Percentiles rank a stretch among this genome's conserved stretches.
Evolutionary conservation across 306 rosid species (phyloP).

Genomic region (Sicyos baderoa): DNA sequence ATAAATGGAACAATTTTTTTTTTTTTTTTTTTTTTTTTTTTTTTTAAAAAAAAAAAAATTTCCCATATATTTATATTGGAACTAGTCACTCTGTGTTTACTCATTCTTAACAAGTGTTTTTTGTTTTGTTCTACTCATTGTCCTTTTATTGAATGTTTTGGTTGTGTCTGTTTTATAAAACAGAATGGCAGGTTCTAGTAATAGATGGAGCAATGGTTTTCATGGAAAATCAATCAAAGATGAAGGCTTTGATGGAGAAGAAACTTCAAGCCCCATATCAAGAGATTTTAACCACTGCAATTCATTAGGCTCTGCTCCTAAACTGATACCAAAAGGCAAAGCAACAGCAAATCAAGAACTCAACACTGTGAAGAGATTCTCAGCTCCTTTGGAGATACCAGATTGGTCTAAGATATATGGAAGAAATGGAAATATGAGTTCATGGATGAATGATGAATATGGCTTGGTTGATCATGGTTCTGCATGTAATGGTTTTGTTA

Average conservation of each 20-base stretch:
- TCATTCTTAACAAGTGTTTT: constrained; percentile 4
- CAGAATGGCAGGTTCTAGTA: constrained; percentile 46
- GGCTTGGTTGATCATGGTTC: not conserved
- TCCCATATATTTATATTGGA: constrained; percentile 26
- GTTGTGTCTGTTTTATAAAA: constrained; percentile 20
- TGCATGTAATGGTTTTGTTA: constrained; percentile 14
- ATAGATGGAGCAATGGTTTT: constrained; percentile 29
- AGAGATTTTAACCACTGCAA: constrained; percentile 21
- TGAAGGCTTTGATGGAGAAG: constrained; percentile 59
- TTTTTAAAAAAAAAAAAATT: constrained; percentile 1
- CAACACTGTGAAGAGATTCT: constrained; percentile 26
- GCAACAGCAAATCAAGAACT: constrained; percentile 26
- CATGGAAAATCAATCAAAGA: constrained; percentile 26
- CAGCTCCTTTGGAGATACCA: constrained; percentile 67
- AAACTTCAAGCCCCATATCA: not conserved
- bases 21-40: not conserved
- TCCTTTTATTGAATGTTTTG: constrained; percentile 1
- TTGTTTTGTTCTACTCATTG: constrained; percentile 2
- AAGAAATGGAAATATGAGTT: constrained; percentile 28
- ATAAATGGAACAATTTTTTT: not conserved
- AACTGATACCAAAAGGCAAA: constrained; percentile 43
- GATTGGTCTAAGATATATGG: constrained; percentile 90
- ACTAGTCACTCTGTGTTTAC: constrained; percentile 18
- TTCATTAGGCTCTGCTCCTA: constrained; percentile 37
- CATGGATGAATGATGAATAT: constrained; percentile 13